phyloP scores from a whole-genome alignment of 1,139 yeast genomes.

The Schwanniomyces etchellsii region DNA sequence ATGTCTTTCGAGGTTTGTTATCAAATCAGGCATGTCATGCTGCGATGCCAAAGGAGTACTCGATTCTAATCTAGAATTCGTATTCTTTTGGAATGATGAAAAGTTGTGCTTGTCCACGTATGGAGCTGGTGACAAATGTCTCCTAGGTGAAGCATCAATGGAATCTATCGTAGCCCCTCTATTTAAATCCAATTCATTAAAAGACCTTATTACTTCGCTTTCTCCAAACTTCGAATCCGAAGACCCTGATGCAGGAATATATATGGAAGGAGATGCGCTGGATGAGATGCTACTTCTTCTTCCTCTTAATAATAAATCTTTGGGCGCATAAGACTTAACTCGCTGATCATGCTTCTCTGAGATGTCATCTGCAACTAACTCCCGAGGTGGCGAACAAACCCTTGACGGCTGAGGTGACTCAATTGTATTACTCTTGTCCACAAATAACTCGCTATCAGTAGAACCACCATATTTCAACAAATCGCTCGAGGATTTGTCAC shows the following conservation, averaged over 20 bases:
- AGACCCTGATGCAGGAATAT: constrained; percentile 7
- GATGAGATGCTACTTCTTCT: constrained; percentile 13
- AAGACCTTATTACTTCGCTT: constrained; percentile 14
- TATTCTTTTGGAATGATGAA: constrained; percentile 52
- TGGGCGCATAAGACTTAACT: constrained; percentile 28
- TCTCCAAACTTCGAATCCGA: constrained; percentile 18
- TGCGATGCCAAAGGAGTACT: constrained; percentile 46
- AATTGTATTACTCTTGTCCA: constrained; percentile 3
- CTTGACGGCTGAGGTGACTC: constrained; percentile 32
- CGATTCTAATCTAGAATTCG: constrained; percentile 17
- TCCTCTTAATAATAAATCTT: constrained; percentile 32
- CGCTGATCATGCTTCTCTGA: constrained; percentile 8
- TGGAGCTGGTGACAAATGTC: constrained; percentile 52
- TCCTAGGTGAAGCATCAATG: constrained; percentile 42
- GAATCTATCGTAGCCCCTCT: not conserved
- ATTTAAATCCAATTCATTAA: constrained; percentile 23
- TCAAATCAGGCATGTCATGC: constrained; percentile 9
- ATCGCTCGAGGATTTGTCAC: not conserved
- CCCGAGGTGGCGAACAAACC: constrained; percentile 18
- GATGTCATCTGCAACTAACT: constrained; percentile 21
- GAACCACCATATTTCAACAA: no score
- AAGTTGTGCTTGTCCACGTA: constrained; percentile 43
- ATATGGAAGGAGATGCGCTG: constrained; percentile 15
- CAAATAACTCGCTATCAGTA: not conserved
- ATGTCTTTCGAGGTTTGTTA: not conserved